Base-by-base conservation (phyloP, 768 basidiomycete species). In the Xanthoconium purpureum region DNA sequence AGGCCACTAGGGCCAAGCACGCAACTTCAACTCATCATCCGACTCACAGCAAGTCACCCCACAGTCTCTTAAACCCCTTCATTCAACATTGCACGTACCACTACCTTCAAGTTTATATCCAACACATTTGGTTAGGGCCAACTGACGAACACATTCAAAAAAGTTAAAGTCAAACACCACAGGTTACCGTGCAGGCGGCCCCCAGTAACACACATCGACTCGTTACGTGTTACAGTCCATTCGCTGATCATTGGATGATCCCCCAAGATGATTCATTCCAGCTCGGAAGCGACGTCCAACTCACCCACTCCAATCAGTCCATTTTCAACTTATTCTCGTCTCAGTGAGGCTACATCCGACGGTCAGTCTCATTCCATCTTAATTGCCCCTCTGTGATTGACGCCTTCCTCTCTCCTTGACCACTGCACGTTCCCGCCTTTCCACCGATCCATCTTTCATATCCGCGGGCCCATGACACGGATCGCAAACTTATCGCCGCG, bases 331-430 rank as follows among this genome's bases (percentile, higher is more conserved):
- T 71, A 69, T 57, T 75, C 74, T 49, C 66, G 61, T 49, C 62
- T 70, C 53, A 81, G 80, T n/a, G 79, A 79, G 39, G 75, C 77
- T 24, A 84, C 82, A 24, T 81, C 82, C 24, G 83, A 84, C 63
- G 81, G 74, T 74, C 50, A 59, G 71, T 17, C 38, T 14, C 38
- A 28, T 12, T 50, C 40, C 9, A 18, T 47, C 17, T 47, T 20
- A 35, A 12, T 39, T 30, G 2, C 12, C 18, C n/a, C 18, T 35
- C 17, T 42, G 8, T 36, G 9, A 32, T 56, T 65, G 14, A 67
- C 13, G 1, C n/a, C 6, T 3, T 10, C 30, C 17, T 11, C 43
- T 36, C 32, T 45, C 45, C 38, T 17, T 30, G 13, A 32, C 11
- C 37, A 48, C 40, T n/a, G n/a, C 54, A 49, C 38, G 55, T 55